phyloP scores from a whole-genome alignment of 768 basidiomycete species.

The Rhizopogon rudus region DNA sequence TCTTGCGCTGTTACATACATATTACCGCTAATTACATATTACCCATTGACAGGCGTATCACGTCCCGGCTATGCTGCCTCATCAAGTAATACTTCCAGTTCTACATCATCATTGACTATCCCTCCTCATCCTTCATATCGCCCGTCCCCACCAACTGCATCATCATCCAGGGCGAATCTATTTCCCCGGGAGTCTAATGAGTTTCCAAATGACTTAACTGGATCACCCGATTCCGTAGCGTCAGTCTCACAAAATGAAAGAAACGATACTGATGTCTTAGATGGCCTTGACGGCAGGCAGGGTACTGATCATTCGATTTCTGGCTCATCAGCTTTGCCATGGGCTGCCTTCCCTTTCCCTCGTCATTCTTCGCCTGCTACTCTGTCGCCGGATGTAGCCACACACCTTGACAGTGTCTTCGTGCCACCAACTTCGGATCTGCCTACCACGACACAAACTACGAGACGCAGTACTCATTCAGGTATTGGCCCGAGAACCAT shows the following conservation, averaged over 20 bases:
- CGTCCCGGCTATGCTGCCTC: background rate
- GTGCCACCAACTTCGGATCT: background rate
- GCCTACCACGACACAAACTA: background rate
- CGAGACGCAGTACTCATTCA: background rate
- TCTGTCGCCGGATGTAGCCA: background rate
- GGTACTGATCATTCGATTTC: background rate
- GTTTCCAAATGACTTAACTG: background rate
- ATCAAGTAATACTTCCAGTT: background rate
- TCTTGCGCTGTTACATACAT: background rate
- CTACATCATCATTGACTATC: background rate
- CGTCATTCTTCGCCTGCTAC: background rate
- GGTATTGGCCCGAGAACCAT: background rate
- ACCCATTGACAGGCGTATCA: background rate
- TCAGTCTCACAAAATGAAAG: background rate
- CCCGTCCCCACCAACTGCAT: slow-evolving; percentile 6
- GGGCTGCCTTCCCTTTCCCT: background rate
- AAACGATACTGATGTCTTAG: background rate
- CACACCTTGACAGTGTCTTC: background rate
- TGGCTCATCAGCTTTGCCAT: background rate
- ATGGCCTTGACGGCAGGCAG: background rate
- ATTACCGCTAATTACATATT: background rate
- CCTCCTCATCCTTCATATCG: slow-evolving; percentile 19
- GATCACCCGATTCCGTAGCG: background rate
- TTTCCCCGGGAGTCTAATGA: background rate
- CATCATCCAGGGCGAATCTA: slow-evolving; percentile 2